These are phyloP conservation scores for Hansenula lynferdii DNA, from an alignment of 1,139 yeast species.

Conservation along the genomic window DNA sequence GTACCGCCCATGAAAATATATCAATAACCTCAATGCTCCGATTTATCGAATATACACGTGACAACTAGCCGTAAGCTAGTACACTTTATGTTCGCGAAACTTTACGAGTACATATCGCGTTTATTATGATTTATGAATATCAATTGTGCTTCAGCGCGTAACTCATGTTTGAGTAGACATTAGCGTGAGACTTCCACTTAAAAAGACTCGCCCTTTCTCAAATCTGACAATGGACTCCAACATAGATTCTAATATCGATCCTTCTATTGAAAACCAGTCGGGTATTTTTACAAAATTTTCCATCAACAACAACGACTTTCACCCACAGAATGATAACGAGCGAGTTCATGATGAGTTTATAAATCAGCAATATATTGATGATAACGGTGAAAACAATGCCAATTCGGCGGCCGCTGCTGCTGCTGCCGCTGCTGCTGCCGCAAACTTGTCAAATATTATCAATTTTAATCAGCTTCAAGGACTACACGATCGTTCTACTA, in stretches of 20 bases:
- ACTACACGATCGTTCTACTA: slow-evolving; percentile 1
- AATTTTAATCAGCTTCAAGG: slow-evolving; percentile 11
- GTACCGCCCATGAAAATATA: too few relatives aligned
- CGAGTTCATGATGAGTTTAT: slow-evolving; percentile 3
- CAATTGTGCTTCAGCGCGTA: too few relatives aligned
- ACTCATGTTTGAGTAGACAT: too few relatives aligned
- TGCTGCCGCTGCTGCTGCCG: slow-evolving; percentile 17
- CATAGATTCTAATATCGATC: slow-evolving; percentile 20
- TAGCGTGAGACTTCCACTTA: too few relatives aligned
- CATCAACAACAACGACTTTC: slow-evolving; percentile 10
- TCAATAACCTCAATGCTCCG: too few relatives aligned
- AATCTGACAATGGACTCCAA: slow-evolving; percentile 16
- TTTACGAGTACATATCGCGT: too few relatives aligned
- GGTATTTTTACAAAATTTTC: slow-evolving; percentile 18
- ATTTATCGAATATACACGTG: too few relatives aligned
- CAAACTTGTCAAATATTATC: slow-evolving; percentile 19
- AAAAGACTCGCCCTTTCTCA: too few relatives aligned
- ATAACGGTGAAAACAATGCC: slow-evolving; percentile 1
- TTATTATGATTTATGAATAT: too few relatives aligned
- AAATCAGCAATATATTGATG: slow-evolving; percentile 1
- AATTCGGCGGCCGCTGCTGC: slow-evolving; percentile 10
- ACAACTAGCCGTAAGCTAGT: too few relatives aligned
- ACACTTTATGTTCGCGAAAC: too few relatives aligned
- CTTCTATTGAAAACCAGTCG: slow-evolving; percentile 15
- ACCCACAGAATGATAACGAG: slow-evolving; percentile 2